Percentiles rank a stretch among this genome's conserved stretches.
Evolutionary conservation across 2,329 filamentous ascomycete genomes (phyloP).

Genomic region (Colletotrichum sp.): DNA sequence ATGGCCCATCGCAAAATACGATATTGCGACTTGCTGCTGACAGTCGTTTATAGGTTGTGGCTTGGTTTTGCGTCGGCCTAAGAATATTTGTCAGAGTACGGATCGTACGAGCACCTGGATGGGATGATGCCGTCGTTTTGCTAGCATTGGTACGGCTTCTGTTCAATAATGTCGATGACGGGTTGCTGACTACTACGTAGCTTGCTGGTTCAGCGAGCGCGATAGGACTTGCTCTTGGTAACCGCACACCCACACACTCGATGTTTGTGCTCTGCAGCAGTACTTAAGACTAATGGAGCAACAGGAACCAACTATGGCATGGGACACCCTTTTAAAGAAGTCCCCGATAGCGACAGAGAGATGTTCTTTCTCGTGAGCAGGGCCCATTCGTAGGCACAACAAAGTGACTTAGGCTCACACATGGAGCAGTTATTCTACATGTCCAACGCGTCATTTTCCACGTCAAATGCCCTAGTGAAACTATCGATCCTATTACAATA

Average conservation of each 20-base stretch:
- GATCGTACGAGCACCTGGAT: neutral
- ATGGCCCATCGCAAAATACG: accelerated
- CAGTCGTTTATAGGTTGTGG: neutral
- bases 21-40: neutral
- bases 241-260: neutral
- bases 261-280: neutral
- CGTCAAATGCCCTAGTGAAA: neutral
- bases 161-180: neutral
- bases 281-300: neutral
- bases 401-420: neutral
- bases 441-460: neutral
- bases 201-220: neutral
- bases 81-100: neutral
- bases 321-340: neutral
- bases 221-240: neutral
- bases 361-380: neutral
- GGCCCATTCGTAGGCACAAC: neutral
- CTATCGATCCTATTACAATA: slow-evolving; percentile 1
- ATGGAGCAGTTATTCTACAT: neutral
- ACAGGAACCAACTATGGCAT: neutral
- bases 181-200: neutral
- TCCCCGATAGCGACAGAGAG: slow-evolving; percentile 1
- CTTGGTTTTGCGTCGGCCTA: slow-evolving; percentile 5
- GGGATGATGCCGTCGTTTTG: slow-evolving; percentile 3
- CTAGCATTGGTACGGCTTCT: neutral